Evolutionary conservation across 2,329 filamentous ascomycete species (phyloP), one percentile per base, ranked within the genome.

Genomic region (Trichoderma koningiopsis): DNA sequence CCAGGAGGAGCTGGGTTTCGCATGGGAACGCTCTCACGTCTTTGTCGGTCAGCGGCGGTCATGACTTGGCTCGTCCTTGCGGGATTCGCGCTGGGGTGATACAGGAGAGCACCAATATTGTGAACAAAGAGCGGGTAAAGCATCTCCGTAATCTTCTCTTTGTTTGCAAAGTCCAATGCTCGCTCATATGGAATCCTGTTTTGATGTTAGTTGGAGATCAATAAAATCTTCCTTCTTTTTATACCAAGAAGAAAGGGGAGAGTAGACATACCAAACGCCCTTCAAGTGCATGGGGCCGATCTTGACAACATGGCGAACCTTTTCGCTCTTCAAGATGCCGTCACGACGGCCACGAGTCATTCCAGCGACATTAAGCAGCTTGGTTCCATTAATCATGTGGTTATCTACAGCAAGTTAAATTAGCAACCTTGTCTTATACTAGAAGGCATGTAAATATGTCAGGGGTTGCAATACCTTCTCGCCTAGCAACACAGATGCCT

Each of bases 231-330:
- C 16, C 16, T 19, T 43, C 19, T n/a, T 49, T 49, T 24, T n/a
- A 11, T 11, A 5, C 11, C n/a, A 49, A 13, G 2, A 19, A 53
- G 22, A 29, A 67, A 40, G 33, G 33, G 33, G 66, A 16, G 55
- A n/a, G 31, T 24, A 52, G 35, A 83, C 91, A 83, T 86, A 96
- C 94, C 94, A 97, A 73, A 97, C 94, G 77, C 96, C 96, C 83
- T 99, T 99, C 56, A 99, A 83, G 79, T 98, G 96, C 96, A 99
- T 99, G 4, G 96, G 96, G 0, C 96, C 96, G 79, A 99, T 98
- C 83, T 99, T 99, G 71, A 98, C 96, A 14, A 98, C 96, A 80
- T 97, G 94, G 74, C 96, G 90, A 69, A 94, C 89, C 82, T 98
- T 99, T 81, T 98, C 96, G 79, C 95, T 97, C 83, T 99, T 99